Base-by-base conservation (phyloP, 495 filamentous ascomycete species). In the Clohesyomyces aquaticus region DNA sequence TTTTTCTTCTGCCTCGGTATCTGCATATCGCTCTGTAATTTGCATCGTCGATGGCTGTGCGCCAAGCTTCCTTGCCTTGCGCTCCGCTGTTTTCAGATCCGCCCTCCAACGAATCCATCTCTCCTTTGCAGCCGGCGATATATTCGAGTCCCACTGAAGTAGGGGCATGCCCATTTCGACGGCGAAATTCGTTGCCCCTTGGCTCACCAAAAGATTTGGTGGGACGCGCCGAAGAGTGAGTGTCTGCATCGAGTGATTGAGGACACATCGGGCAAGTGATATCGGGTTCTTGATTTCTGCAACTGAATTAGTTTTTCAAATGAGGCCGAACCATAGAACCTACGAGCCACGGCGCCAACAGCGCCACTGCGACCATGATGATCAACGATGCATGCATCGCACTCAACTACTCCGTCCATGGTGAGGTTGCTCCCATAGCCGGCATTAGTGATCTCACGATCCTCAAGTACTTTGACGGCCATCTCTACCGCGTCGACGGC, bases 401-500 rank as follows among this genome's bases (percentile, higher is more conserved):
- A 91, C 72, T 98, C 95, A 23, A 96, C 94, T 16, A 85, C 83
- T 2, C 94, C 94, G 65, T 97, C 88, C 52, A 93, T 87, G 48
- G 87, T 85, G n/a, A 97, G 76, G 70, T 98, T 98, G 77, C 95
- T 98, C 29, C 95, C 95, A 68, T 88, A 97, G 16, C 95, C 94
- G 16, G 93, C 88, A 75, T 98, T 98, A 22, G 95, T 98, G 69
- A 98, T 96, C 66, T 96, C 91, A 47, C 87, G 85, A 71, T 98
- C 90, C 74, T 98, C 94, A 38, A 98, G 82, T 18, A 88, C 80
- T 69, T 85, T 89, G 61, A 98, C 83, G 26, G 95, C 93, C 52
- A 89, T 85, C 74, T 98, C 94, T 27, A 96, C 91, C n/a, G 94
- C 94, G 62, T 97, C 91, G 22, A 94, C 77, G 3, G 93, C 91